Base-by-base conservation (phyloP, 108 stramenopile species). In the Skeletonema potamos region DNA sequence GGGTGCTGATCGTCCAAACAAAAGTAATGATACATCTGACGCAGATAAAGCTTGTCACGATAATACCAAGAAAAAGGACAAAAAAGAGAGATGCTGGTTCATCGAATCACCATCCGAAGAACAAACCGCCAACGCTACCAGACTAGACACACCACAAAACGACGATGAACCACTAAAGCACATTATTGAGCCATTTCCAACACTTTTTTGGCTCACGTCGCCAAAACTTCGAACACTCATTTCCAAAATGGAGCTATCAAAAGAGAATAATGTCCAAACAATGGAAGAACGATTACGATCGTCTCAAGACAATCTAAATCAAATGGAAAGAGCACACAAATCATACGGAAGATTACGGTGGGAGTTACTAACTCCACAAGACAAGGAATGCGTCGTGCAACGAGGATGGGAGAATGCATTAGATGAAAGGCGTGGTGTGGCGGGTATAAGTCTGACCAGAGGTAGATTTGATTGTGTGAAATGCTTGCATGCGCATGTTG, bases 161-260 rank as follows among this genome's bases (percentile, higher is more conserved):
- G 30, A 20, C 37, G 46, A 67, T 7, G 30, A 58, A 36, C 15
- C 63, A 33, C 15, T 9, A 13, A 66, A 64, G 54, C 58, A 59
- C 17, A 67, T 94, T 18, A 58, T 94, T 24, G 93, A 94, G 72
- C 93, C 93, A 2, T 94, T 94, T 70, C 93, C 93, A 9, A 94
- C 93, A 1, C 82, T 89, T 2, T 92, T 83, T 58, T 94, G 93
- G 93, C 77, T 94, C 22, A 89, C 91, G 1, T 83, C 85, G 65
- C 93, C 93, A 3, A 24, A 56, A 9, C 70, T 92, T 6, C 77
- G 76, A 12, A 76, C 79, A 5, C 58, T 84, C 41, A 83, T 91
- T 22, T 86, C 86, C 17, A 73, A 85, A 69, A 57, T 94, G 29
- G 93, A 94, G 77, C 9, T 88, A 5, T 80, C 84, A 18, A 70